Percentiles rank a stretch among this genome's conserved stretches.
phyloP scores from a whole-genome alignment of 2,329 filamentous ascomycete genomes.

The Talaromyces piceae region DNA sequence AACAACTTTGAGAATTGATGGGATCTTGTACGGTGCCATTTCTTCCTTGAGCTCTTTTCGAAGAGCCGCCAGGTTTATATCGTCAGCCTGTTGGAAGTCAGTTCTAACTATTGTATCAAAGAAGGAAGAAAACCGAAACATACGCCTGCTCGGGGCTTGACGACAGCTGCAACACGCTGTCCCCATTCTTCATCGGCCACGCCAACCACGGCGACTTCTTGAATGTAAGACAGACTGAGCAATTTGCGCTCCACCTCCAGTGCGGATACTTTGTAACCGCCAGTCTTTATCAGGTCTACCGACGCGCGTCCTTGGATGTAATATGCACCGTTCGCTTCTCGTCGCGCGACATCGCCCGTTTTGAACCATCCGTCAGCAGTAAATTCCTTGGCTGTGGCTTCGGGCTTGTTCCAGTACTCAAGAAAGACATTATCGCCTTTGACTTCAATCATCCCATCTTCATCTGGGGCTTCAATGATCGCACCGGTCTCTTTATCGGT shows the following conservation, averaged over 20 bases:
- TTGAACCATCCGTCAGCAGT: conserved; percentile 44
- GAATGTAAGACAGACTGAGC: conserved; percentile 40
- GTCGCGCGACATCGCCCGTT: conserved; percentile 40
- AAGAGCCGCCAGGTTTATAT: conserved; percentile 22
- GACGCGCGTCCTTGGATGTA: conserved; percentile 48
- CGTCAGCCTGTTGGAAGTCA: conserved; percentile 12
- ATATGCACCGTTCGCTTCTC: conserved; percentile 34
- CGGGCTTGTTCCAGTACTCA: conserved; percentile 30
- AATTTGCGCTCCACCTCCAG: conserved; percentile 50
- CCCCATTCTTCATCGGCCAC: conserved; percentile 49
- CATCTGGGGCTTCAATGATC: conserved; percentile 23
- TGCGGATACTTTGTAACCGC: conserved; percentile 50
- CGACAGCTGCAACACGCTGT: conserved; percentile 48
- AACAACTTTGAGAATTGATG: conserved; percentile 76
- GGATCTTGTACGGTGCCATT: conserved; percentile 86
- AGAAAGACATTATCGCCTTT: conserved; percentile 36
- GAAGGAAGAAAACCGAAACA: conserved; percentile 10
- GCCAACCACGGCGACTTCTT: conserved; percentile 48
- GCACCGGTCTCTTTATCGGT: conserved; percentile 33
- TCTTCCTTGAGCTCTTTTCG: conserved; percentile 52
- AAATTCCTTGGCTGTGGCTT: conserved; percentile 41
- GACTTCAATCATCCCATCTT: conserved; percentile 39
- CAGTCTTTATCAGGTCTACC: conserved; percentile 49
- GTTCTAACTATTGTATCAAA: not conserved
- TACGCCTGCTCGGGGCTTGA: conserved; percentile 35